These are phyloP conservation scores for Sugiyamaella lignohabitans DNA, from an alignment of 805 yeast genomes.

Conservation along the genomic window DNA sequence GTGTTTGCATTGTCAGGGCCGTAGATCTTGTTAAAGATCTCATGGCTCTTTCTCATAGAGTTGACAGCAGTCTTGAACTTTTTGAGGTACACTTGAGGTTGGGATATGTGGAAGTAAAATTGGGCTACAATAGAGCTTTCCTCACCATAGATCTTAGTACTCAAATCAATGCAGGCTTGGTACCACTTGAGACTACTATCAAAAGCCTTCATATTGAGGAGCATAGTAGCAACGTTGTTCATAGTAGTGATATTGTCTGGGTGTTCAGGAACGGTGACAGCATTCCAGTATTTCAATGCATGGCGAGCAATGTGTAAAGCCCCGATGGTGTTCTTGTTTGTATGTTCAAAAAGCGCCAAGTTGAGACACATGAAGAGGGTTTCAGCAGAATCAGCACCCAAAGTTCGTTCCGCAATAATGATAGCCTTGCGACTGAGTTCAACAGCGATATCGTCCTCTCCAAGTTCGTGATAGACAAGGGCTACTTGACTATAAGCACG, in stretches of 20 bases:
- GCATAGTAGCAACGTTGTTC: slow-evolving; percentile 53
- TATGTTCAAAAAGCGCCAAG: slow-evolving; percentile 64
- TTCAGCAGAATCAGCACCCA: slow-evolving; percentile 76
- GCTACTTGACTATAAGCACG: slow-evolving; percentile 61
- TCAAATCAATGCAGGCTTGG: slow-evolving; percentile 46
- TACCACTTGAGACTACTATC: slow-evolving; percentile 48
- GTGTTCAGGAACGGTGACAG: slow-evolving; percentile 55
- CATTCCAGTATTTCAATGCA: slow-evolving; percentile 52
- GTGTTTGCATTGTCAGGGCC: slow-evolving; percentile 68
- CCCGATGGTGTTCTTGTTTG: slow-evolving; percentile 50
- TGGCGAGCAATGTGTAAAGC: slow-evolving; percentile 57
- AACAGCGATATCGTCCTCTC: slow-evolving; percentile 52
- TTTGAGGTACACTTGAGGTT: slow-evolving; percentile 46
- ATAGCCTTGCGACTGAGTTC: slow-evolving; percentile 61
- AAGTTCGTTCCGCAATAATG: slow-evolving; percentile 67
- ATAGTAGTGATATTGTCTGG: slow-evolving; percentile 63
- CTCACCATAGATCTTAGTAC: slow-evolving; percentile 48
- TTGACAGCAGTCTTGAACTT: slow-evolving; percentile 52
- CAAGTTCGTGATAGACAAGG: slow-evolving; percentile 56
- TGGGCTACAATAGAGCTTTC: slow-evolving; percentile 57
- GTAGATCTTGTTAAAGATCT: slow-evolving; percentile 47
- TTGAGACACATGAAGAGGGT: slow-evolving; percentile 65
- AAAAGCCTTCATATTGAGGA: slow-evolving; percentile 46
- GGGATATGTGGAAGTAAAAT: slow-evolving; percentile 63
- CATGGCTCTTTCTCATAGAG: slow-evolving; percentile 50